Evolutionary conservation across 805 yeast genomes (phyloP).

Genomic region (Tetrapisispora arboricola): DNA sequence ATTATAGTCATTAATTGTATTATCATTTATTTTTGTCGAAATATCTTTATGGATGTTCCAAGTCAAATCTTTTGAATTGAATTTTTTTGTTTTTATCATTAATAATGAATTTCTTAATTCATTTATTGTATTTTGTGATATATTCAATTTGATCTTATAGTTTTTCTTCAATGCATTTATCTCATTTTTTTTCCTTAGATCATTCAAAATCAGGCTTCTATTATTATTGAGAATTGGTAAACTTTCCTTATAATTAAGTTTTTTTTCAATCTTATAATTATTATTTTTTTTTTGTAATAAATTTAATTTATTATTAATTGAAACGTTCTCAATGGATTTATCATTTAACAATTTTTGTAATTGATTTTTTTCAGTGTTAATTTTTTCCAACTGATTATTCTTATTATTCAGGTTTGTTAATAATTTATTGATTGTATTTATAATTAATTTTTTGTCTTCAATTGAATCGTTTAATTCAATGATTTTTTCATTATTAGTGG

Average conservation of each 20-base stretch:
- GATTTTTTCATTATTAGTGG: background rate
- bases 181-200: background rate
- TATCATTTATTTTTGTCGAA: slow-evolving; percentile 30
- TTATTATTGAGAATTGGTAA: background rate
- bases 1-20: too few relatives aligned
- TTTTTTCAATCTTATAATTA: background rate
- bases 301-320: background rate
- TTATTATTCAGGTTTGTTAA: slow-evolving; percentile 9
- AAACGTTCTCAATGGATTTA: background rate
- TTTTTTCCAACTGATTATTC: slow-evolving; percentile 7
- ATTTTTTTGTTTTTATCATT: slow-evolving; percentile 4
- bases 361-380: slow-evolving; percentile 1
- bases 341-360: slow-evolving; percentile 6
- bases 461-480: slow-evolving; percentile 3
- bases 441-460: slow-evolving; percentile 11
- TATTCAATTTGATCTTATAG: slow-evolving; percentile 9
- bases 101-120: slow-evolving; percentile 7
- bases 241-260: too few relatives aligned
- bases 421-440: slow-evolving; percentile 18
- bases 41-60: slow-evolving; percentile 68
- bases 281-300: background rate
- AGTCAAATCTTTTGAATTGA: slow-evolving; percentile 5
- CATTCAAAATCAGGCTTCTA: background rate
- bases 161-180: slow-evolving; percentile 1
- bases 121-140: slow-evolving; percentile 9